A percentile compares a stretch with the other conserved stretches of the same genome.
phyloP scores from a whole-genome alignment of 805 yeast species.

The Tetrapisispora namnaoensis region DNA sequence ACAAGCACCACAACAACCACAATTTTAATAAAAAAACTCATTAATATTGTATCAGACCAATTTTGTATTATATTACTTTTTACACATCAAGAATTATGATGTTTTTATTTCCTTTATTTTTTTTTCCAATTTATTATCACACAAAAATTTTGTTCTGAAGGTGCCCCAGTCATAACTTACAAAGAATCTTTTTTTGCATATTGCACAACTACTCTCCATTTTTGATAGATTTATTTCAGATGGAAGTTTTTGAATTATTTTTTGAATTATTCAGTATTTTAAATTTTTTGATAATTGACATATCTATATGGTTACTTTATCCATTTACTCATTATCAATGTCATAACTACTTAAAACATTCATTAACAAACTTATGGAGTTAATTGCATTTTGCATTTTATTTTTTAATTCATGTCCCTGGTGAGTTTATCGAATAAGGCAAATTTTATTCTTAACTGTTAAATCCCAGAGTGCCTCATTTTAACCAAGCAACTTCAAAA shows the following conservation, averaged over 20 bases:
- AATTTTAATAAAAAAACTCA: background rate
- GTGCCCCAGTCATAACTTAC: slow-evolving; percentile 1
- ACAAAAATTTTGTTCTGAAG: background rate
- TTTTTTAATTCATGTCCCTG: background rate
- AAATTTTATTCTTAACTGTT: background rate
- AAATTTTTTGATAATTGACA: background rate
- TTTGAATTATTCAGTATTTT: background rate
- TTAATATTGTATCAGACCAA: background rate
- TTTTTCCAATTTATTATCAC: background rate
- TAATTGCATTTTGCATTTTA: background rate
- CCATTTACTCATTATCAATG: background rate
- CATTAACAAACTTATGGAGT: background rate
- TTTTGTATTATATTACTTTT: background rate
- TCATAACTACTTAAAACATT: background rate
- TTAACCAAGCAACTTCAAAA: background rate
- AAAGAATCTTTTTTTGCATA: slow-evolving; percentile 2
- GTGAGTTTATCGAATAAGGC: background rate
- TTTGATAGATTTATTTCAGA: slow-evolving; percentile 2
- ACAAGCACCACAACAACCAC: slow-evolving; percentile 3
- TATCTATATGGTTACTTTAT: slow-evolving; percentile 1
- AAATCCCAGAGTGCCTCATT: background rate
- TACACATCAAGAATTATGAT: background rate
- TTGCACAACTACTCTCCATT: background rate
- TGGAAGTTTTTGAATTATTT: background rate
- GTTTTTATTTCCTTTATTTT: background rate